These are phyloP conservation scores for Amanita thiersii DNA, from an alignment of 768 basidiomycete species.

Conservation along the genomic window DNA sequence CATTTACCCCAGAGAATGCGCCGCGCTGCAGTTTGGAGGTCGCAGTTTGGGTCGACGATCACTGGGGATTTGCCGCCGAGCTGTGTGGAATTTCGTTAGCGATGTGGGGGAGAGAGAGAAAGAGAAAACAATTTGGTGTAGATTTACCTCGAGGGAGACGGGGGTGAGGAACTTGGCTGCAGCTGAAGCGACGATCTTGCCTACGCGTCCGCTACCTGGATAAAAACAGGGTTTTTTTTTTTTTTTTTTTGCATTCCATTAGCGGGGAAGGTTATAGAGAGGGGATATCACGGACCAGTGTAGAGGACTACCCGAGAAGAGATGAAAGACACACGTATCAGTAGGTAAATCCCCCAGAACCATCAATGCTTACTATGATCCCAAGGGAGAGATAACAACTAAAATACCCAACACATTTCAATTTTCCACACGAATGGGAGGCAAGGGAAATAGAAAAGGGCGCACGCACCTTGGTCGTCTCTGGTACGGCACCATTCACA, in stretches of 20 bases:
- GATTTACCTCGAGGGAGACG: conserved; percentile 34
- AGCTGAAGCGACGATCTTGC: conserved; percentile 57
- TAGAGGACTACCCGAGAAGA: conserved; percentile 42
- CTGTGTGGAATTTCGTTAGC: neutral
- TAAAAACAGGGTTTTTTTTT: no score
- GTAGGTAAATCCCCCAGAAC: neutral
- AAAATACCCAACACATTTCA: conserved; percentile 1
- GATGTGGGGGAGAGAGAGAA: neutral
- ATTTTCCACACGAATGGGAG: conserved; percentile 1
- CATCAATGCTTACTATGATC: conserved; percentile 40
- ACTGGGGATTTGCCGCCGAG: conserved; percentile 61
- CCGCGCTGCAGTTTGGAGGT: conserved; percentile 56
- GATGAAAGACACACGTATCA: conserved; percentile 1
- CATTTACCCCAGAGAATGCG: conserved; percentile 81
- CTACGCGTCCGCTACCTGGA: conserved; percentile 52
- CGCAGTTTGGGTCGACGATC: conserved; percentile 60
- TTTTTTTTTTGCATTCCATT: no score
- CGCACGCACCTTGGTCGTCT: conserved; percentile 43
- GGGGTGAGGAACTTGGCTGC: conserved; percentile 76
- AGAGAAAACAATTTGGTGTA: neutral
- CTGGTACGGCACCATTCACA: conserved; percentile 59
- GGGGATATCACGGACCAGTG: conserved; percentile 39
- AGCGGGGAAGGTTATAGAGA: neutral
- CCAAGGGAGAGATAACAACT: conserved; percentile 73
- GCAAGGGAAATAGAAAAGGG: neutral